Evolutionary conservation across 2,329 filamentous ascomycete genomes (phyloP), one percentile per base, ranked within the genome.

Genomic region (Pestalotiopsis sp.): DNA sequence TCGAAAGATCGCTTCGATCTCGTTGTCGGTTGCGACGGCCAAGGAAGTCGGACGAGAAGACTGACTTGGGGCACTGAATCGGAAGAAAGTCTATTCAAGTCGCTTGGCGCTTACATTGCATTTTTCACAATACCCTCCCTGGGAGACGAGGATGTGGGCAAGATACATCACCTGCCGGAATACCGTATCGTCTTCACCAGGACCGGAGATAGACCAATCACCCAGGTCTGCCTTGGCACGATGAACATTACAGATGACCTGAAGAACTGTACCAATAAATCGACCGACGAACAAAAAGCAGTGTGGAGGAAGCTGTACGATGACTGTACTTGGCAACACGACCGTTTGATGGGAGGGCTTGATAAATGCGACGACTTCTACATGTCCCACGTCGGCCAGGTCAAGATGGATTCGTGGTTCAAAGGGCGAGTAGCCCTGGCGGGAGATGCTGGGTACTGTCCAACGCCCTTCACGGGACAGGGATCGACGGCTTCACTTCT

Each of bases 11-110:
- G 73, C 0, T 90, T 82, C 70, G 87, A 89, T 73, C 70, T 90
- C 0, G 76, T 90, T 0, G 81, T 90, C 58, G 87, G 84, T 12
- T 86, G 87, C 3, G 87, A 90, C 72, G 88, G 88, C 0, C 82
- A 85, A 41, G 79, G 82, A 9, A 88, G 85, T 3, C 80, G 80
- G 38, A 83, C 84, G n/a, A 80, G 85, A 9, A 79, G 76, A n/a
- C 73, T 78, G 56, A 76, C 82, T 4, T 74, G 80, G 71, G 77
- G 77, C 11, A 68, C 72, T 9, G 73, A 74, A 3, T 73, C 72
- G 7, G 74, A 75, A 20, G 68, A 75, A 1, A 71, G 73, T 3
- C 65, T 72, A 7, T 76, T 80, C 39, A 75, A 75, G 23, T 71
- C 70, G 9, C 71, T 81, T 14, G 75, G 75, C 13, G 63, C 79